phyloP scores from a whole-genome alignment of 1,284 basidiomycete species.

The Amylostereum chailletii region DNA sequence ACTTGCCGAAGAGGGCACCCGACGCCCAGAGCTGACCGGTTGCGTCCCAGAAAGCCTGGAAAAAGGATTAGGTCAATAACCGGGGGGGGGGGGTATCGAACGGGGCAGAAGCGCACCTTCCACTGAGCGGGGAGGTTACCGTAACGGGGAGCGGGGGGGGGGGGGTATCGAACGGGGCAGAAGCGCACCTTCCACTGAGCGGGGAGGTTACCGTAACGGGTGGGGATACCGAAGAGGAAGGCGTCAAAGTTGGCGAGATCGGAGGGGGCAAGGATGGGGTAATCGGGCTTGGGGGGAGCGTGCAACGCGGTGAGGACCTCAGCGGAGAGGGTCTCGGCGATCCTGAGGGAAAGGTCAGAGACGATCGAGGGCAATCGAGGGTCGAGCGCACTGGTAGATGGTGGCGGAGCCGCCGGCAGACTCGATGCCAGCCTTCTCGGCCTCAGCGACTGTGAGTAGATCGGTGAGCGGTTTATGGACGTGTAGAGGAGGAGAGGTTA shows the following conservation, averaged over 20 bases:
- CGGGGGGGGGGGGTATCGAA: neutral
- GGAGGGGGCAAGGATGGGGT: slow-evolving; percentile 64
- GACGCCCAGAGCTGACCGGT: slow-evolving; percentile 73
- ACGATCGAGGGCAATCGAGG: neutral
- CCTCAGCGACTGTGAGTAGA: slow-evolving; percentile 59
- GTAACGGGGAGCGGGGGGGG: slow-evolving; percentile 36
- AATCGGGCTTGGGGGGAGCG: slow-evolving; percentile 64
- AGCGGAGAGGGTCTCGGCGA: slow-evolving; percentile 79
- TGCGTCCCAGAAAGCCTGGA: slow-evolving; percentile 70
- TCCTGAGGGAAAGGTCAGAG: slow-evolving; percentile 29
- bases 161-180: neutral
- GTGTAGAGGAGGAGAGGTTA: slow-evolving; percentile 10
- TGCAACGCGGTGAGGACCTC: slow-evolving; percentile 73
- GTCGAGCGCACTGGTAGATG: slow-evolving; percentile 59
- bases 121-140: slow-evolving; percentile 62
- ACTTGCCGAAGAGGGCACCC: slow-evolving; percentile 75
- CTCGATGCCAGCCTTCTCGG: slow-evolving; percentile 66
- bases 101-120: slow-evolving; percentile 48
- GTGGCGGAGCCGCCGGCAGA: slow-evolving; percentile 62
- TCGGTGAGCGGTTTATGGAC: neutral
- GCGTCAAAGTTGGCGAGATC: slow-evolving; percentile 63
- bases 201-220: slow-evolving; percentile 67
- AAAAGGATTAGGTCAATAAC: neutral
- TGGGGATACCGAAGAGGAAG: slow-evolving; percentile 72
- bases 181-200: slow-evolving; percentile 53